Conservation (phyloP, 2,329 filamentous ascomycete species). For the Chaetoscypha palmicola region DNA sequence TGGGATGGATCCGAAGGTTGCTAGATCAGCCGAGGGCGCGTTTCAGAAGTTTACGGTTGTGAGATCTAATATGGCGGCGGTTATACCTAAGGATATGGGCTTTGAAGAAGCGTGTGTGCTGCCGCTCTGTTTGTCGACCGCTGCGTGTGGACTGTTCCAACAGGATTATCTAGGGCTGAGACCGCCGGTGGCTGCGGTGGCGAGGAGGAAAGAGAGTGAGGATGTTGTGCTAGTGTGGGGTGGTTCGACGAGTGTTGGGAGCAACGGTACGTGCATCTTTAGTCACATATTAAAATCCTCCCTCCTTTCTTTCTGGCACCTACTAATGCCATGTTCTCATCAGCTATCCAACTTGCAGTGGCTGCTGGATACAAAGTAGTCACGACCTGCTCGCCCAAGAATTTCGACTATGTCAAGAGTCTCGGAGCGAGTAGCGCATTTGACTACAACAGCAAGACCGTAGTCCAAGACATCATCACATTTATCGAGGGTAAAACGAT, state of each 20-base stretch:
- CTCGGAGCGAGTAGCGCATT: constrained; percentile 36
- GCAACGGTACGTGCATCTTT: too few species aligned
- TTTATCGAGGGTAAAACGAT: constrained; percentile 27
- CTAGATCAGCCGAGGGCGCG: not conserved
- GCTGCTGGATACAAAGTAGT: constrained; percentile 37
- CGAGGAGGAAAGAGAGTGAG: not conserved
- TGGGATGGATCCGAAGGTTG: not conserved
- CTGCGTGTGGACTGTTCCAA: constrained; percentile 17
- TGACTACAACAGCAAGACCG: constrained; percentile 31
- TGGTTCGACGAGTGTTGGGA: constrained; percentile 17
- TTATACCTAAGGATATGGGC: not conserved
- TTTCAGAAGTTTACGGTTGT: not conserved
- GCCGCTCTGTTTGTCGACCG: constrained; percentile 28
- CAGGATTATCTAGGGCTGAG: constrained; percentile 3
- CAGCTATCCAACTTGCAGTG: constrained; percentile 39
- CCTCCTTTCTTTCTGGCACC: too few species aligned
- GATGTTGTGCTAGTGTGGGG: constrained; percentile 21
- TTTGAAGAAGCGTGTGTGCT: constrained; percentile 28
- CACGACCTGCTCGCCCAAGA: constrained; percentile 31
- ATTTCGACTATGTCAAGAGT: constrained; percentile 32
- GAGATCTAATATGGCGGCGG: not conserved
- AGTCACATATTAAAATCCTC: too few species aligned
- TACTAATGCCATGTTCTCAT: too few species aligned
- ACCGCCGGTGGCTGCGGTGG: constrained; percentile 1
- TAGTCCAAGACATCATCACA: constrained; percentile 27